A percentile compares a stretch with the other conserved stretches of the same genome.
Evolutionary conservation across 108 stramenopile species (phyloP).

Genomic region (Cafeteria roenbergensis): DNA sequence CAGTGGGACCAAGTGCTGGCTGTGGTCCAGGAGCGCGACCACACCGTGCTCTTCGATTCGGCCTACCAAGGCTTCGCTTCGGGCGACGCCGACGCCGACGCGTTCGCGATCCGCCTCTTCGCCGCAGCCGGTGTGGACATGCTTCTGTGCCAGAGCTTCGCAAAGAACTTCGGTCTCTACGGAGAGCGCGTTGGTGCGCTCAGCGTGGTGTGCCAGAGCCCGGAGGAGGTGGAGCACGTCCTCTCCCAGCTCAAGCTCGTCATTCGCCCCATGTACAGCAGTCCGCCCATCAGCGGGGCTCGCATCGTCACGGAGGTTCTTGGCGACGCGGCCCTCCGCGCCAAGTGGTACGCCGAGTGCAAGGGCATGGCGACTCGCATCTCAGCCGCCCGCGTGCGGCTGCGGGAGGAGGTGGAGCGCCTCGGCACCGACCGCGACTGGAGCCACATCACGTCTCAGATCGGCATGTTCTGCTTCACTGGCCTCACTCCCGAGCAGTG

Average conservation of each 20-base stretch:
- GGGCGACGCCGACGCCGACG: slow-evolving; percentile 84
- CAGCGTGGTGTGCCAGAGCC: slow-evolving; percentile 60
- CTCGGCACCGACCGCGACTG: slow-evolving; percentile 70
- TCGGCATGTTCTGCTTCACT: slow-evolving; percentile 97
- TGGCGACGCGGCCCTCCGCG: slow-evolving; percentile 52
- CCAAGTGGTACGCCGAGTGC: slow-evolving; percentile 72
- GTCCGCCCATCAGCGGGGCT: slow-evolving; percentile 81
- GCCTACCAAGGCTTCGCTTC: slow-evolving; percentile 97
- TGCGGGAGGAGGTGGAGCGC: slow-evolving; percentile 60
- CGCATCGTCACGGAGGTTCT: slow-evolving; percentile 80
- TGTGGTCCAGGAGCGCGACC: slow-evolving; percentile 55
- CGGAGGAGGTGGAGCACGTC: slow-evolving; percentile 64
- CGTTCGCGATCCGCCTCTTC: slow-evolving; percentile 68
- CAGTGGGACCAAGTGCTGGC: slow-evolving; percentile 72
- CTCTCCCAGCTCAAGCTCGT: slow-evolving; percentile 74
- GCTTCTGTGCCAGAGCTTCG: slow-evolving; percentile 80
- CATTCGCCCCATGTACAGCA: slow-evolving; percentile 90
- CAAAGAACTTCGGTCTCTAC: slow-evolving; percentile 98
- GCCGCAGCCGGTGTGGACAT: slow-evolving; percentile 70
- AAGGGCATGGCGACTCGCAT: slow-evolving; percentile 82
- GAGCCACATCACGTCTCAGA: slow-evolving; percentile 85
- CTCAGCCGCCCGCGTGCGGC: slow-evolving; percentile 56
- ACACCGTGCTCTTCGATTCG: slow-evolving; percentile 79
- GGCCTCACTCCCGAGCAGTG: slow-evolving; percentile 83
- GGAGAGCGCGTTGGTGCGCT: slow-evolving; percentile 87